Conservation (phyloP, 345 rosid species). For the Brassica napus region DNA sequence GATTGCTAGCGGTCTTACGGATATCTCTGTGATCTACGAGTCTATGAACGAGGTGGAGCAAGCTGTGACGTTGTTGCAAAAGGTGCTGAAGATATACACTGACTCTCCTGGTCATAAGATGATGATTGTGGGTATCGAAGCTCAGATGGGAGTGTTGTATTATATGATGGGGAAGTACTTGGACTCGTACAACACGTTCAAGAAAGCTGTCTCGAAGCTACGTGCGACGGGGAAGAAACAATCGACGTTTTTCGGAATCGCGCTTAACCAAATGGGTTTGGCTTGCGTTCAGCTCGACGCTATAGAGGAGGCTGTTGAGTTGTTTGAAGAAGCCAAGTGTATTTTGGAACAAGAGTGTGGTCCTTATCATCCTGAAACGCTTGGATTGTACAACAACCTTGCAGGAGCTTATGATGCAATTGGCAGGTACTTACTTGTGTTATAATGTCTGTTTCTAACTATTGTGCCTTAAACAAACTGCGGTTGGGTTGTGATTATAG, state of each 20-base stretch:
- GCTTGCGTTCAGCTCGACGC: slow-evolving; percentile 76
- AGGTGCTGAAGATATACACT: slow-evolving; percentile 66
- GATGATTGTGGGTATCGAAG: slow-evolving; percentile 85
- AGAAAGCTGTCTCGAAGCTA: slow-evolving; percentile 62
- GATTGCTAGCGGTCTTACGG: slow-evolving; percentile 83
- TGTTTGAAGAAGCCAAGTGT: slow-evolving; percentile 83
- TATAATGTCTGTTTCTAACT: background rate
- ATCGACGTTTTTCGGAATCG: slow-evolving; percentile 81
- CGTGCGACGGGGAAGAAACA: slow-evolving; percentile 78
- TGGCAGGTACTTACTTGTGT: slow-evolving; percentile 70
- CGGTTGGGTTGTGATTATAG: slow-evolving; percentile 38
- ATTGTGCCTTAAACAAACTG: too few relatives aligned
- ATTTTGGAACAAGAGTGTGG: slow-evolving; percentile 75
- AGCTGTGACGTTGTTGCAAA: slow-evolving; percentile 72
- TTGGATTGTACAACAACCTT: slow-evolving; percentile 87
- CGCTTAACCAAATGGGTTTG: slow-evolving; percentile 91
- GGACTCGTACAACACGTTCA: slow-evolving; percentile 70
- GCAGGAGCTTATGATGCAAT: slow-evolving; percentile 93
- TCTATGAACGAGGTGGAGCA: slow-evolving; percentile 82
- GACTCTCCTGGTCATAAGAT: slow-evolving; percentile 76
- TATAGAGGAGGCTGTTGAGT: slow-evolving; percentile 72
- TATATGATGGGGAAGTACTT: slow-evolving; percentile 80
- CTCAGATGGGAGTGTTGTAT: slow-evolving; percentile 89
- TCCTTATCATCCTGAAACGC: slow-evolving; percentile 83
- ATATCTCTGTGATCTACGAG: slow-evolving; percentile 79